Percentiles rank a stretch among this genome's conserved stretches.
Evolutionary conservation across 2,329 filamentous ascomycete genomes (phyloP).

Genomic region (Neopestalotiopsis sp.): DNA sequence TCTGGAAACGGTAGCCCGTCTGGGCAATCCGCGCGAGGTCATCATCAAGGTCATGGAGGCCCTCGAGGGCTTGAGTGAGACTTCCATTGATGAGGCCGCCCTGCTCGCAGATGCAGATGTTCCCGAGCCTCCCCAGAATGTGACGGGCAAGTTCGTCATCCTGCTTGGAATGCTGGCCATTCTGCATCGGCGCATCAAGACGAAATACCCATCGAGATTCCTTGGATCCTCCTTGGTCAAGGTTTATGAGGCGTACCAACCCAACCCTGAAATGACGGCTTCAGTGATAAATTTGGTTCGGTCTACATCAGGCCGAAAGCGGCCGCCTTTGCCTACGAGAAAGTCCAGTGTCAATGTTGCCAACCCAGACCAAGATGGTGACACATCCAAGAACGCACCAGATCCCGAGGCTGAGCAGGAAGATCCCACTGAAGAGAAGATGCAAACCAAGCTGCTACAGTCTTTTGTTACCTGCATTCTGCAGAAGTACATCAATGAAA

Average conservation of each 20-base stretch:
- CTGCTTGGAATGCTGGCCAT: constrained; percentile 75
- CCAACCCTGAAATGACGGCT: constrained; percentile 69
- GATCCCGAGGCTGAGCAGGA: constrained; percentile 65
- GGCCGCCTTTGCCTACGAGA: constrained; percentile 65
- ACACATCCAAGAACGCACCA: constrained; percentile 59
- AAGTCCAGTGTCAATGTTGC: constrained; percentile 62
- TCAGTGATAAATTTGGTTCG: constrained; percentile 74
- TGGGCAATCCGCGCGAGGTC: constrained; percentile 82
- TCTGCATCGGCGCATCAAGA: constrained; percentile 75
- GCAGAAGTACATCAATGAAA: constrained; percentile 72
- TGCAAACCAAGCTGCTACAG: constrained; percentile 71
- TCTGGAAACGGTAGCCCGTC: constrained; percentile 73
- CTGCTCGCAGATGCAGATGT: constrained; percentile 33
- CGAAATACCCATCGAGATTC: constrained; percentile 79
- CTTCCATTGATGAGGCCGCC: constrained; percentile 46
- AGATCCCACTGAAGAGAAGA: constrained; percentile 60
- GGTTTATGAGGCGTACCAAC: constrained; percentile 69
- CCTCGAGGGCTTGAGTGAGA: constrained; percentile 62
- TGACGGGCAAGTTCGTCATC: constrained; percentile 63
- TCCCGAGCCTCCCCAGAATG: constrained; percentile 30
- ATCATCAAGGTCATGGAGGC: constrained; percentile 81
- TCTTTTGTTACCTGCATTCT: constrained; percentile 80
- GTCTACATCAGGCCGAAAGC: constrained; percentile 68
- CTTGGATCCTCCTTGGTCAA: constrained; percentile 78
- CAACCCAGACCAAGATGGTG: constrained; percentile 60